Percentiles rank a stretch among this genome's conserved stretches.
Evolutionary conservation across 202 grass and related monocot genomes (phyloP).

Genomic region (Cymbopogon flexuosus): DNA sequence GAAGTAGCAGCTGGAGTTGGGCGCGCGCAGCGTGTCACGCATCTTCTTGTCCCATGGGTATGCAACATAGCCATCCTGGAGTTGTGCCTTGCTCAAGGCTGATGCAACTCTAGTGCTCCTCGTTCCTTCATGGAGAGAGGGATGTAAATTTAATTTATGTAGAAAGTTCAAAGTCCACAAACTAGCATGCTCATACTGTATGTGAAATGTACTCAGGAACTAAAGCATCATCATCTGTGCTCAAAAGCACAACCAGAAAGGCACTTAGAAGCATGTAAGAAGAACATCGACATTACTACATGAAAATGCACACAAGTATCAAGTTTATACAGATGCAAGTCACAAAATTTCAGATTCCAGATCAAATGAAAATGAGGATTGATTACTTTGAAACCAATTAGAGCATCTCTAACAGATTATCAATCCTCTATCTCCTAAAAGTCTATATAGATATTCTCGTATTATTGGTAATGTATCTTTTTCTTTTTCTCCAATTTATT

Average conservation of each 20-base stretch:
- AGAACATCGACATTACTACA: not conserved
- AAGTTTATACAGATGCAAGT: not conserved
- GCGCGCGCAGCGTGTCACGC: slow-evolving; percentile 32
- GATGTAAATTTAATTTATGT: not conserved
- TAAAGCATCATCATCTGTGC: not conserved
- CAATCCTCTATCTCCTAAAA: not conserved
- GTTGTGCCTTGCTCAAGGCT: slow-evolving; percentile 63
- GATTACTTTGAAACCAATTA: not conserved
- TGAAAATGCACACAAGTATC: not conserved
- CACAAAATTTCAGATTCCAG: not conserved
- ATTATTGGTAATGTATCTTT: not conserved
- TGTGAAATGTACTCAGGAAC: not conserved
- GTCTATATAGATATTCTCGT: not conserved
- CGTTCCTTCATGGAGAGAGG: slow-evolving; percentile 41
- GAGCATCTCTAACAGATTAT: not conserved
- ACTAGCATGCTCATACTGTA: not conserved
- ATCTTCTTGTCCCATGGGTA: slow-evolving; percentile 91
- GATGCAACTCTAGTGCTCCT: slow-evolving; percentile 62
- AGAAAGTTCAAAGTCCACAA: not conserved
- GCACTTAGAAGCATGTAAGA: not conserved
- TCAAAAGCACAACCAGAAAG: not conserved
- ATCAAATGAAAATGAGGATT: not conserved
- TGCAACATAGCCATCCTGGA: slow-evolving; percentile 70
- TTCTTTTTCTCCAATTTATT: not conserved
- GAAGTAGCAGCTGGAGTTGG: slow-evolving; percentile 50